Evolutionary conservation across 2,329 filamentous ascomycete species (phyloP), one percentile per base, ranked within the genome.

Genomic region (Diaporthe velutina): DNA sequence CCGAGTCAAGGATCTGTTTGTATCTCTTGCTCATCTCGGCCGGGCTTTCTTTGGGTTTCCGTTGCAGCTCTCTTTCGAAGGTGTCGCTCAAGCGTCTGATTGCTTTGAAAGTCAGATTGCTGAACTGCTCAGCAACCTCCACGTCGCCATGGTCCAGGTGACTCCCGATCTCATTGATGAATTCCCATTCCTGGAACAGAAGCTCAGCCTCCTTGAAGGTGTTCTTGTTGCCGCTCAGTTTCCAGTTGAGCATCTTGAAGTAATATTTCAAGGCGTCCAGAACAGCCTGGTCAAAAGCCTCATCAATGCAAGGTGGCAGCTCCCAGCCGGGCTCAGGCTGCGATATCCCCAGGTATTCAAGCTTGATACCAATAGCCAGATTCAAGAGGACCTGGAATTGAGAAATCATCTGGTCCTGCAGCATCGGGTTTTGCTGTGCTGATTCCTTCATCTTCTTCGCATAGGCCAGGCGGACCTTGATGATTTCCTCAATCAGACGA

Each of bases 151-250:
- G 94, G 79, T 97, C 93, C n/a, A 99, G 89, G 82, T 97, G 94
- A 66, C 94, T 91, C 35, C 96, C 97, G 73, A 99, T 95, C 79
- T 96, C 93, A 80, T 98, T 98, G 71, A 94, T 97, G 80, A 98
- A 98, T 74, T 95, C 95, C 97, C 97, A 99, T 84, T 99, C 97
- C 80, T 98, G 95, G 82, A 98, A 97, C 64, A 99, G 86, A 77
- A 99, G 93, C 86, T 99, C 97, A 9, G 97, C 97, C 83, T 99
- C 97, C 82, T 98, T 98, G 89, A 99, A 99, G 0, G 96, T 98
- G 85, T 98, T 99, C 83, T 98, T 98, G 87, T 98, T 98, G 73
- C 95, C 95, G 79, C 94, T 96, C 71, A 99, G 87, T 83, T 98
- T 98, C 95, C 96, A 98, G 82, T 98, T 98, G 58, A 99, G 88